Conservation (phyloP, 2,329 filamentous ascomycete genomes). For the Pseudogymnoascus sp. region DNA sequence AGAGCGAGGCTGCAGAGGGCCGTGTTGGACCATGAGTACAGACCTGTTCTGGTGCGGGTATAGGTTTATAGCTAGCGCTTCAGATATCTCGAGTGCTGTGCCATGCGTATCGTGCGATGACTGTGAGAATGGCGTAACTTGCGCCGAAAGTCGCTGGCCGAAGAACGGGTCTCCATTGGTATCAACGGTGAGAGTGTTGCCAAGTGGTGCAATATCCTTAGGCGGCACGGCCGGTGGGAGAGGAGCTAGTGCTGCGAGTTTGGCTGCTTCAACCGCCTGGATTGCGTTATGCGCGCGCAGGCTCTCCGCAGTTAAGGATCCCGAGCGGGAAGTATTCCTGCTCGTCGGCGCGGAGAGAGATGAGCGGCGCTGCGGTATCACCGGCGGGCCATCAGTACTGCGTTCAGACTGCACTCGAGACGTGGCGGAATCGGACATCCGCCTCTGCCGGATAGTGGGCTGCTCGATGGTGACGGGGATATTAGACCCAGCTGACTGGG, state of each 20-base stretch:
- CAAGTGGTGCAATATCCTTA: background rate
- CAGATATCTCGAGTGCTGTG: constrained; percentile 51
- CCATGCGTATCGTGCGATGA: constrained; percentile 51
- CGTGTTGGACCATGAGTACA: constrained; percentile 43
- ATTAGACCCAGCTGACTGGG: constrained; percentile 34
- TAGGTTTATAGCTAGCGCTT: constrained; percentile 53
- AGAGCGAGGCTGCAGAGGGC: background rate
- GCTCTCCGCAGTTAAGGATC: constrained; percentile 50
- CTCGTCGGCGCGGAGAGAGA: constrained; percentile 56
- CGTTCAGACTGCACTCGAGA: constrained; percentile 28
- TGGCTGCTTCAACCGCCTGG: constrained; percentile 16
- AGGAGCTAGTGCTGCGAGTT: constrained; percentile 3
- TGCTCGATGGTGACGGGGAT: constrained; percentile 38
- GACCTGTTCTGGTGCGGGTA: constrained; percentile 58
- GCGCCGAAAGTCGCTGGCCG: constrained; percentile 43
- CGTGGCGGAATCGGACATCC: constrained; percentile 24
- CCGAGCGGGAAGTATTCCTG: constrained; percentile 44
- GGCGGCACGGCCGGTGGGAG: background rate
- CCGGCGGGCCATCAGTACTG: constrained; percentile 52
- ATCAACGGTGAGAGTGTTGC: constrained; percentile 35
- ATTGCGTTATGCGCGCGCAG: constrained; percentile 43
- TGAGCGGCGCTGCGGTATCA: constrained; percentile 47
- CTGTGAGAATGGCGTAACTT: constrained; percentile 54
- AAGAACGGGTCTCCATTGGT: constrained; percentile 46
- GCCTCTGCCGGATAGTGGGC: constrained; percentile 15